Percentiles rank a stretch among this genome's conserved stretches.
Evolutionary conservation across 2,329 filamentous ascomycete genomes (phyloP).

Genomic region (Byssochlamys sp.): DNA sequence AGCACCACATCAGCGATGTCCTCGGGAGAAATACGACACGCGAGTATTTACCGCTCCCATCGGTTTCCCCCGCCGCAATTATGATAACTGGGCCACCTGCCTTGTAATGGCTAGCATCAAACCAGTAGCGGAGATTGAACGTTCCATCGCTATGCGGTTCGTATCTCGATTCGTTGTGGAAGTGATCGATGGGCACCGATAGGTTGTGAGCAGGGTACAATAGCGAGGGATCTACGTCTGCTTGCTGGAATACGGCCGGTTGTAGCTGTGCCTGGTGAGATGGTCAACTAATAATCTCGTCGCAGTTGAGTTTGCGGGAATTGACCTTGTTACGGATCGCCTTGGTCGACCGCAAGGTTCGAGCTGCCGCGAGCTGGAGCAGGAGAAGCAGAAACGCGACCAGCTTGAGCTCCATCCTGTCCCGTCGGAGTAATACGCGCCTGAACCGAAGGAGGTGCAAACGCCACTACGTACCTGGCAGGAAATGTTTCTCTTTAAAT

Average conservation of each 20-base stretch:
- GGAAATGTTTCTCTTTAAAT: background rate
- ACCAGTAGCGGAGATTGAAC: slow-evolving; percentile 72
- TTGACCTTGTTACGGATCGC: background rate
- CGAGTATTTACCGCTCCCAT: slow-evolving; percentile 25
- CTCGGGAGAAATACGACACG: background rate
- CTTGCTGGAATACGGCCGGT: background rate
- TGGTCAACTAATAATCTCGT: background rate
- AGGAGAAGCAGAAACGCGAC: background rate
- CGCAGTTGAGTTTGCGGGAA: background rate
- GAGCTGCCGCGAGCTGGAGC: background rate
- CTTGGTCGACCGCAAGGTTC: background rate
- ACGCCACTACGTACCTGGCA: background rate
- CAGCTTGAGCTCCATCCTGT: background rate
- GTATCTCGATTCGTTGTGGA: slow-evolving; percentile 68
- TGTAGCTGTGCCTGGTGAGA: background rate
- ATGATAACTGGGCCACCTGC: slow-evolving; percentile 73
- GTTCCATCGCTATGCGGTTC: slow-evolving; percentile 61
- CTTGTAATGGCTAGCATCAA: slow-evolving; percentile 66
- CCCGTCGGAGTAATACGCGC: background rate
- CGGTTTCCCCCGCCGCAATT: slow-evolving; percentile 62
- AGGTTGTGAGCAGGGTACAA: slow-evolving; percentile 43
- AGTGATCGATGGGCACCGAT: slow-evolving; percentile 62
- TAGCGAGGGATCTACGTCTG: slow-evolving; percentile 3
- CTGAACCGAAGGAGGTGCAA: background rate
- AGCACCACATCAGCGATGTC: slow-evolving; percentile 12